Conservation (phyloP, 2,329 filamentous ascomycete genomes). For the Beauveria scarabaeidicola region DNA sequence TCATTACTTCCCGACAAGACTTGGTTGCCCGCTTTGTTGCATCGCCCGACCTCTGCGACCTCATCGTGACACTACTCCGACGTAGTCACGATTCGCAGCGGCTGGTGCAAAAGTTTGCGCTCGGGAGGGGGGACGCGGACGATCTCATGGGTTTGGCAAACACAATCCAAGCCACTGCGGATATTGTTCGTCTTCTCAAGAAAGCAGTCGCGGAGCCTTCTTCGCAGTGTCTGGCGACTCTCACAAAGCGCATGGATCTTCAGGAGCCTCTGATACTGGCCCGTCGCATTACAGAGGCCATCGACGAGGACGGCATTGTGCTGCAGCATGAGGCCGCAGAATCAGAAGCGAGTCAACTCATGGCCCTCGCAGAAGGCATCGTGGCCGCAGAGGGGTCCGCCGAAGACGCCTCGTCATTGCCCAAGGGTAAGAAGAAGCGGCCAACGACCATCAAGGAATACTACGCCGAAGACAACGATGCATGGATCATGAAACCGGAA, state of each 20-base stretch:
- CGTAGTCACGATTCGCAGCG: constrained; percentile 80
- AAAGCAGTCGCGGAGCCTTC: constrained; percentile 13
- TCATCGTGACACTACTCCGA: constrained; percentile 58
- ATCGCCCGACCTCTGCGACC: constrained; percentile 59
- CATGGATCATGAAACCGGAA: constrained; percentile 57
- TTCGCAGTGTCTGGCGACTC: constrained; percentile 30
- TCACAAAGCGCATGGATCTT: constrained; percentile 55
- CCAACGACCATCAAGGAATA: constrained; percentile 42
- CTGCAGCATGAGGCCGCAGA: constrained; percentile 72
- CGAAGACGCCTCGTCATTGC: constrained; percentile 45
- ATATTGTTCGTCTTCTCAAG: constrained; percentile 47
- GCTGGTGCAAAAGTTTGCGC: constrained; percentile 85
- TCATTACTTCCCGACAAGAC: constrained; percentile 73
- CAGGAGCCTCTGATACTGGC: constrained; percentile 61
- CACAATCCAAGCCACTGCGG: constrained; percentile 67
- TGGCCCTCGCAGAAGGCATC: constrained; percentile 65
- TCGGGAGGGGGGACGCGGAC: constrained; percentile 85
- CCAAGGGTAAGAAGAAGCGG: constrained; percentile 43
- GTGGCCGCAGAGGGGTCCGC: constrained; percentile 56
- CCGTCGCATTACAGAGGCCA: constrained; percentile 61
- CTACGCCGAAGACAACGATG: constrained; percentile 51
- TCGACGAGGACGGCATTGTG: constrained; percentile 87
- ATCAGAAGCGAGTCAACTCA: constrained; percentile 59
- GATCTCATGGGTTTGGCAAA: constrained; percentile 77
- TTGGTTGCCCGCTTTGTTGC: constrained; percentile 69